Evolutionary conservation across 306 rosid species (phyloP), one percentile per base, ranked within the genome.

Genomic region (Astragalus glycyphyllos): DNA sequence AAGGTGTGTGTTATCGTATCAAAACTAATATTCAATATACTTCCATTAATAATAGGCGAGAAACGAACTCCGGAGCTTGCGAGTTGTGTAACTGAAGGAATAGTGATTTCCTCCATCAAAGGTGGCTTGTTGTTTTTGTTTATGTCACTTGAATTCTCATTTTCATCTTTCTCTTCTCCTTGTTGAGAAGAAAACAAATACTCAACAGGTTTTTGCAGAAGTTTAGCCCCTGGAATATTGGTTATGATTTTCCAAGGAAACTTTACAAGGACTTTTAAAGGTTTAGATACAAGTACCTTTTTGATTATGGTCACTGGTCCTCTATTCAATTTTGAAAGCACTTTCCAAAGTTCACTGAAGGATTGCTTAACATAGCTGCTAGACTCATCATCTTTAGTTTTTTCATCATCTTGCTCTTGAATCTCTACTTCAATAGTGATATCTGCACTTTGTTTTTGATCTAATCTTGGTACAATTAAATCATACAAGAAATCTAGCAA

Each of bases 181-280:
- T 76, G 31, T 69, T 31, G 45, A 17, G 76, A 45, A 13, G 31
- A 62, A 6, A 77, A 60, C 2, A 77, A n/a, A 7, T 26, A 0
- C 4, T 77, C 77, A 54, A 70, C 4, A 17, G 81, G 81, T 20
- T 34, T 15, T 57, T 77, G 70, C 1, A 70, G 15, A 62, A 77
- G 11, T 31, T 77, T 77, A 3, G 11, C 9, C 17, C 77, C 81
- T 0, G 77, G 81, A 62, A 77, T 34, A 3, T 62, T 77, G 5
- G 60, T 32, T 0, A 89, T 65, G 31, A 87, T 78, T 73, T 81
- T 83, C 96, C 94, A 92, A 4, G 98, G 98, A 53, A 86, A 29
- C 49, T 81, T 82, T 11, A 32, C 61, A 8, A 89, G 0, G 26
- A 87, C 38, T 76, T 82, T 85, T 2, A 78, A 6, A 58, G 92